Conservation (phyloP, 2,329 filamentous ascomycete genomes). For the Colletotrichum tropicicola region DNA sequence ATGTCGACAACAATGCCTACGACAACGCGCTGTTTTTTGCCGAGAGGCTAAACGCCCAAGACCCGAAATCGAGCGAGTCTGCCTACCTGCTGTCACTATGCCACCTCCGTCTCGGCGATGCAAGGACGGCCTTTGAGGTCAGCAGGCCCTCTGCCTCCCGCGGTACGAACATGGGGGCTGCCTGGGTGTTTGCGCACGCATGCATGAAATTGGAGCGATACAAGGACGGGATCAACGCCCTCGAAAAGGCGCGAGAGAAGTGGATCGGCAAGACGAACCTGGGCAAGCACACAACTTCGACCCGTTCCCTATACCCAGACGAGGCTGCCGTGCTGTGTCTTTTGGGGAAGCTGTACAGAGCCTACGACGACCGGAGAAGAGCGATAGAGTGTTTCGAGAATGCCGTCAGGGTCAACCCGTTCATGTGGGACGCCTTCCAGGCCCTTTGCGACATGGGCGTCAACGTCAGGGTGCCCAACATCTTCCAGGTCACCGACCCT, state of each 20-base stretch:
- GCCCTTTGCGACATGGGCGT: constrained; percentile 89
- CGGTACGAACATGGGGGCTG: constrained; percentile 83
- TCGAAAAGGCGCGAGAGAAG: constrained; percentile 82
- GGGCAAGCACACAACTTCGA: constrained; percentile 83
- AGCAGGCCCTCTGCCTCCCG: constrained; percentile 76
- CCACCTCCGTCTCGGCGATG: constrained; percentile 83
- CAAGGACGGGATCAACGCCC: constrained; percentile 81
- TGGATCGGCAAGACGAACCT: constrained; percentile 82
- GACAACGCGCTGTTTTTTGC: constrained; percentile 95
- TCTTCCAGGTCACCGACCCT: constrained; percentile 78
- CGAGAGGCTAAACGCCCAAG: constrained; percentile 84
- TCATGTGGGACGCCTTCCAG: constrained; percentile 98
- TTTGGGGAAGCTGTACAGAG: constrained; percentile 86
- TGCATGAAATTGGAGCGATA: constrained; percentile 82
- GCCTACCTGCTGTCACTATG: constrained; percentile 86
- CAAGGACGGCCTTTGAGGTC: constrained; percentile 86
- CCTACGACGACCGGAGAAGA: constrained; percentile 82
- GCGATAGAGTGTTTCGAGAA: constrained; percentile 90
- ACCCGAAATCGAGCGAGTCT: constrained; percentile 82
- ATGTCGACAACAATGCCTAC: constrained; percentile 88
- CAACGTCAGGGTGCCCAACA: constrained; percentile 81
- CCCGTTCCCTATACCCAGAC: constrained; percentile 81
- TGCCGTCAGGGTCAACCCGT: constrained; percentile 87
- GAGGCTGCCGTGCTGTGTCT: constrained; percentile 84
- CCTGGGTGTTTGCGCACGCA: constrained; percentile 90